Percentiles rank a stretch among this genome's conserved stretches.
phyloP scores from a whole-genome alignment of 2,329 filamentous ascomycete species.

The Aspergillus persii region DNA sequence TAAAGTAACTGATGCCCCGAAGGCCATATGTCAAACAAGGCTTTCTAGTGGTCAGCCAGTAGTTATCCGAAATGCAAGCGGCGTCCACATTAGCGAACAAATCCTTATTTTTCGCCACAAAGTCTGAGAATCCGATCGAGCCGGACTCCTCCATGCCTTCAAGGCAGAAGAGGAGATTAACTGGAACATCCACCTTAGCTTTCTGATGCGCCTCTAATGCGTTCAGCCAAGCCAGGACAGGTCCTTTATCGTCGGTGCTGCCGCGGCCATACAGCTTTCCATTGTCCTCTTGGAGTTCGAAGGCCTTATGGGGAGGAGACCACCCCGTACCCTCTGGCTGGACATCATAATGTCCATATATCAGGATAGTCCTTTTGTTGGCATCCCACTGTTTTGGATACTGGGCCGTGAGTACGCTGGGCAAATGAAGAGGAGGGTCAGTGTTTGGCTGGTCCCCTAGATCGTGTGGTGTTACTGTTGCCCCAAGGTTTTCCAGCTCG shows the following conservation, averaged over 20 bases:
- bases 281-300: too few species aligned
- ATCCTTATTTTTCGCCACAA: too few species aligned
- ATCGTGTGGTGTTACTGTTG: too few species aligned
- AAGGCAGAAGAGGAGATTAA: conserved; percentile 91
- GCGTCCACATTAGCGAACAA: too few species aligned
- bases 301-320: too few species aligned
- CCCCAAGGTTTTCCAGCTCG: too few species aligned
- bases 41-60: conserved; percentile 91
- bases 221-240: conserved; percentile 5
- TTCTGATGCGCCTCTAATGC: conserved; percentile 6
- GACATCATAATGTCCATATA: conserved; percentile 12
- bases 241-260: conserved; percentile 9
- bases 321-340: conserved; percentile 1
- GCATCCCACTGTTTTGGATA: conserved; percentile 1
- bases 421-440: too few species aligned
- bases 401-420: too few species aligned
- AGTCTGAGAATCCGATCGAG: conserved; percentile 80
- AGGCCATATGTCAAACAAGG: conserved; percentile 88
- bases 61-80: conserved; percentile 93
- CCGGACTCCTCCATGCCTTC: conserved; percentile 96
- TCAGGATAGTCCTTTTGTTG: conserved; percentile 5
- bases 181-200: conserved; percentile 31
- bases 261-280: conserved; percentile 7
- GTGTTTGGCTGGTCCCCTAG: too few species aligned
- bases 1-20: conserved; percentile 88